These are phyloP conservation scores for Eucalyptus tenuipes DNA, from an alignment of 345 rosid genomes.

Conservation along the genomic window DNA sequence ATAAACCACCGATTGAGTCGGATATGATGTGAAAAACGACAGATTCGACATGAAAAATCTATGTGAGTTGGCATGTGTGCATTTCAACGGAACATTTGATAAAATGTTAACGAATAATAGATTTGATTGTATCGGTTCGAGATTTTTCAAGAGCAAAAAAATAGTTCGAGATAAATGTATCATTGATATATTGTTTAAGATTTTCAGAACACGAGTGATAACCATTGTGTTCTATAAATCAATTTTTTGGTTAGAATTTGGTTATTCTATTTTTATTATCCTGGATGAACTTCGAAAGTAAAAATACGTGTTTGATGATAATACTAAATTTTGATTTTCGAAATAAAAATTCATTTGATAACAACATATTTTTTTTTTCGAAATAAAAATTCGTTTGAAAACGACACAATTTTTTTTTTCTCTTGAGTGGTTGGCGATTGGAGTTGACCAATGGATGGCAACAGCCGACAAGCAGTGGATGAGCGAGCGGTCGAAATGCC, in stretches of 20 bases:
- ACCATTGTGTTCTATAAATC: fast-evolving
- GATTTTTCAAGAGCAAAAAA: fast-evolving
- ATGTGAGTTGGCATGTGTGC: fast-evolving
- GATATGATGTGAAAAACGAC: fast-evolving
- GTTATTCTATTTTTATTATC: no score
- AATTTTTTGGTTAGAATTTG: fast-evolving
- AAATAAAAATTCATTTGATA: no score
- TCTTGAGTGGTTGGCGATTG: fast-evolving
- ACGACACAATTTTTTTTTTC: fast-evolving
- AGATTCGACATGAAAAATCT: fast-evolving
- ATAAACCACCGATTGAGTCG: fast-evolving
- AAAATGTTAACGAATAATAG: fast-evolving
- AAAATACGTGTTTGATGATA: fast-evolving
- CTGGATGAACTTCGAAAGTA: fast-evolving
- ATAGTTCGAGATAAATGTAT: fast-evolving
- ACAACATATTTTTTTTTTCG: fast-evolving
- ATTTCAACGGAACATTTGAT: no score
- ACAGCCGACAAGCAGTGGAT: fast-evolving
- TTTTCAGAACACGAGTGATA: neutral
- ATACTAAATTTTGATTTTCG: no score
- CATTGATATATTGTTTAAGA: neutral
- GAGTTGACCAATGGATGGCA: no score
- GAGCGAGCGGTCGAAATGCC: fast-evolving
- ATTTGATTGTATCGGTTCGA: fast-evolving
- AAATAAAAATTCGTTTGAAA: no score